Conservation (phyloP, 768 basidiomycete genomes). For the Pleurotus eryngii region DNA sequence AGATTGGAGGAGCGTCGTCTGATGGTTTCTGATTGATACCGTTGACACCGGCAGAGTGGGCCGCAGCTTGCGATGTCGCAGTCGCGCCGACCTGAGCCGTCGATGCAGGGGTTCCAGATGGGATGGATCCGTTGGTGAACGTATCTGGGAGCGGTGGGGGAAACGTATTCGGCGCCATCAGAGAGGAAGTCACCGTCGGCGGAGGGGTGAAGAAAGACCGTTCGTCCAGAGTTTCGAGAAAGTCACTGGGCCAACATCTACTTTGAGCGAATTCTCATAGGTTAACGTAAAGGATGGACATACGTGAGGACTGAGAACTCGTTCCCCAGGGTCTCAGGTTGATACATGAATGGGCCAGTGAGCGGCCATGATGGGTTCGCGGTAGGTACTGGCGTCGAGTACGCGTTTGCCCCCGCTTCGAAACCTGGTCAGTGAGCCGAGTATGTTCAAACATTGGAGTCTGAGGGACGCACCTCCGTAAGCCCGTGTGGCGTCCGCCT, state of each 20-base stretch:
- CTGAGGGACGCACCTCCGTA: slow-evolving; percentile 38
- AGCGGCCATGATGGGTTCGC: not conserved
- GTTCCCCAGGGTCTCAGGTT: slow-evolving; percentile 72
- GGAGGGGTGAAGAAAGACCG: slow-evolving; percentile 75
- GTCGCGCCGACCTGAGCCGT: not conserved
- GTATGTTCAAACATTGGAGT: not conserved
- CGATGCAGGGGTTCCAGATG: slow-evolving; percentile 10
- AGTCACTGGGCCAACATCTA: slow-evolving; percentile 52
- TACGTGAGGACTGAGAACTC: slow-evolving; percentile 82
- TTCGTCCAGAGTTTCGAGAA: slow-evolving; percentile 85
- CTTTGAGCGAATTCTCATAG: not conserved
- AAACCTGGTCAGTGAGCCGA: slow-evolving; percentile 15
- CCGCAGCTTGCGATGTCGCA: not conserved
- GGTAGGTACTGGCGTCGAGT: slow-evolving; percentile 9
- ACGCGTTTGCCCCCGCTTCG: slow-evolving; percentile 16
- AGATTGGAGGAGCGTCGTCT: slow-evolving; percentile 46
- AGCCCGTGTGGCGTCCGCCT: slow-evolving; percentile 31
- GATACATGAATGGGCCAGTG: slow-evolving; percentile 49
- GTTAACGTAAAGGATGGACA: slow-evolving; percentile 19
- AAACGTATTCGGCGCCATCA: no score
- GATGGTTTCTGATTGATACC: slow-evolving; percentile 20
- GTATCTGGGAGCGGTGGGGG: not conserved
- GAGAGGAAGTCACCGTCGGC: slow-evolving; percentile 26
- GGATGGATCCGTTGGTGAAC: slow-evolving; percentile 2
- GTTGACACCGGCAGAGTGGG: slow-evolving; percentile 10